Base-by-base conservation (phyloP, 2,329 filamentous ascomycete genomes). In the Thelonectria blattea region DNA sequence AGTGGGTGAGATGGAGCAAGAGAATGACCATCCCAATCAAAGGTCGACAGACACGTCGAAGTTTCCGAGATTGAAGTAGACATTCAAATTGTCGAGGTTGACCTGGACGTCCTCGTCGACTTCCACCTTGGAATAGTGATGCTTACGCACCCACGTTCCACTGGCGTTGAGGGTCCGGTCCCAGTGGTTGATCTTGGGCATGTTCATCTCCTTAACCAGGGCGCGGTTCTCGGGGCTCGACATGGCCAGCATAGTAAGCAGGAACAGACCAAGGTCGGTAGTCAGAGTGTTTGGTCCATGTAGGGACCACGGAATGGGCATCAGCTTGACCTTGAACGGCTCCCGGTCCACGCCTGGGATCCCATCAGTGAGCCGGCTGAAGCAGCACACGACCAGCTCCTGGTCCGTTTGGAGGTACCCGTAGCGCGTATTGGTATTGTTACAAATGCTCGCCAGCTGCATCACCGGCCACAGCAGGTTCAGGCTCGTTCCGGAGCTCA, bases 361-460 rank as follows among this genome's bases (percentile, higher is more conserved):
- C 3, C 14, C 20, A 22, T 12, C 3, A 2, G 2, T 7, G 3
- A 11, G 8, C 5, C 17, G 5, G 47, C 18, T 50, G 42, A 62
- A 62, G 9, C 46, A 52, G 45, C 66, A 74, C 47, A 71, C 72
- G n/a, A 70, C 68, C 14, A 62, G 3, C 27, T 60, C 62, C 17
- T 62, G 18, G 10, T 62, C 56, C 8, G 60, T 65, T 14, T 51
- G 39, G 6, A 65, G 51, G 45, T 62, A 60, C 14, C 62, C 56
- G 20, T 62, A 65, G 7, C 59, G 55, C 24, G 59, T 62, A 4
- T 51, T 18, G 6, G 52, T 32, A 15, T 3, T 1, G 10, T 42
- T 12, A 47, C 59, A 64, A 17, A 52, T 12, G 4, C 53, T 54
- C 8, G 57, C 57, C 2, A 63, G 57, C 49, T 60, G 57, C 20